These are phyloP conservation scores for Pseudopyrenochaeta lycopersici DNA, from an alignment of 2,329 filamentous ascomycete genomes.

Conservation along the genomic window DNA sequence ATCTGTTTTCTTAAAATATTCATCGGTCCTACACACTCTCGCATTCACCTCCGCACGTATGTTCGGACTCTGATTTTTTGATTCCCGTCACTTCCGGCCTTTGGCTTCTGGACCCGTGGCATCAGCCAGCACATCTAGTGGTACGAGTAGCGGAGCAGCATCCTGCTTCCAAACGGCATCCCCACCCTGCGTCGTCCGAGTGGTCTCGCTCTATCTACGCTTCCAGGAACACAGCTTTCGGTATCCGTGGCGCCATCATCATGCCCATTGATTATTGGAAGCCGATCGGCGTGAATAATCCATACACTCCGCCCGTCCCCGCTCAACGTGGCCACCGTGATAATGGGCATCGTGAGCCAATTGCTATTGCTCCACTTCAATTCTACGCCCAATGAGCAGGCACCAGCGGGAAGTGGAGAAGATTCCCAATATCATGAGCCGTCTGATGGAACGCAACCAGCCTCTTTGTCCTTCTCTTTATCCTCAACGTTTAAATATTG, in stretches of 20 bases:
- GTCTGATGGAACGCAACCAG: background rate
- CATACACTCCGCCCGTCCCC: background rate
- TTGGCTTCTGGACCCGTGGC: background rate
- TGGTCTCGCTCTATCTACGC: background rate
- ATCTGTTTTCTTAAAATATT: background rate
- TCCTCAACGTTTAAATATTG: background rate
- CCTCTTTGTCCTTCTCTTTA: background rate
- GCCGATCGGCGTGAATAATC: background rate
- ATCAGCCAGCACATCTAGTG: constrained; percentile 10
- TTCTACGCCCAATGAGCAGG: background rate
- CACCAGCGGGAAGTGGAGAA: no score
- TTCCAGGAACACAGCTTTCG: background rate
- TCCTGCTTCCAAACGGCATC: background rate
- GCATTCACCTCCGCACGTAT: no score
- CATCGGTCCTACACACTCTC: background rate
- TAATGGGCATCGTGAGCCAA: background rate
- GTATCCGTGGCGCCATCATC: background rate
- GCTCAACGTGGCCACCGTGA: constrained; percentile 10
- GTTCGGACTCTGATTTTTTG: background rate
- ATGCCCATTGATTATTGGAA: background rate
- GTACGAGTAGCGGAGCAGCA: background rate
- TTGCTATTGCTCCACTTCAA: no score
- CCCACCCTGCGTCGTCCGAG: background rate
- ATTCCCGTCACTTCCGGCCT: background rate
- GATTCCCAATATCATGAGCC: background rate